A percentile compares a stretch with the other conserved stretches of the same genome.
Evolutionary conservation across 345 rosid species (phyloP).

Genomic region (Eucalyptus curtisii): DNA sequence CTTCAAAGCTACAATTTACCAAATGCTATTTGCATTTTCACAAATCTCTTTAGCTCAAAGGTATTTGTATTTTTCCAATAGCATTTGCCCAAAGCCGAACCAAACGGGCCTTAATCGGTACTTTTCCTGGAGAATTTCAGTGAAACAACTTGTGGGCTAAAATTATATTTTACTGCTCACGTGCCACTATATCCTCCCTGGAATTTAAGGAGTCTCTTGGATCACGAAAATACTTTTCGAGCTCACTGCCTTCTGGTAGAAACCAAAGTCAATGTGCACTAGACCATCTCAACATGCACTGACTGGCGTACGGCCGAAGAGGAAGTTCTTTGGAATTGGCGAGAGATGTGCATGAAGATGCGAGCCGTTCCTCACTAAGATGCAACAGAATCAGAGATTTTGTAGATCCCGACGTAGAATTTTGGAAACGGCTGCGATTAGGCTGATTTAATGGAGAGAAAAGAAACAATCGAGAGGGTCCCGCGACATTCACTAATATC

Average conservation of each 20-base stretch:
- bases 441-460: neutral
- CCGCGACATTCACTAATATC: neutral
- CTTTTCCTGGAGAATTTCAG: neutral
- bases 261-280: no score
- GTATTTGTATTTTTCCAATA: no score
- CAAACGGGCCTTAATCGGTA: neutral
- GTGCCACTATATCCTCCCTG: neutral
- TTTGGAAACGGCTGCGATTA: neutral
- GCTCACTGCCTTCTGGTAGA: no score
- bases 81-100: no score
- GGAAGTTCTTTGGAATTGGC: neutral
- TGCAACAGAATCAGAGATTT: neutral
- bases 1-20: no score
- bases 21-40: no score
- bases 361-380: neutral
- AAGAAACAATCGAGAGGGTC: neutral
- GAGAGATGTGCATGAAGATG: neutral
- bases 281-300: neutral
- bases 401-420: neutral
- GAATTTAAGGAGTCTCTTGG: neutral
- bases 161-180: neutral
- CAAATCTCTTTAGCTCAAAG: no score
- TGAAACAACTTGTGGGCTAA: neutral
- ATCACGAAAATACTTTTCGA: neutral
- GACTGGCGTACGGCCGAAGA: neutral